Conservation (phyloP, 1,139 yeast species). For the Blastobotrys arbuscula region DNA sequence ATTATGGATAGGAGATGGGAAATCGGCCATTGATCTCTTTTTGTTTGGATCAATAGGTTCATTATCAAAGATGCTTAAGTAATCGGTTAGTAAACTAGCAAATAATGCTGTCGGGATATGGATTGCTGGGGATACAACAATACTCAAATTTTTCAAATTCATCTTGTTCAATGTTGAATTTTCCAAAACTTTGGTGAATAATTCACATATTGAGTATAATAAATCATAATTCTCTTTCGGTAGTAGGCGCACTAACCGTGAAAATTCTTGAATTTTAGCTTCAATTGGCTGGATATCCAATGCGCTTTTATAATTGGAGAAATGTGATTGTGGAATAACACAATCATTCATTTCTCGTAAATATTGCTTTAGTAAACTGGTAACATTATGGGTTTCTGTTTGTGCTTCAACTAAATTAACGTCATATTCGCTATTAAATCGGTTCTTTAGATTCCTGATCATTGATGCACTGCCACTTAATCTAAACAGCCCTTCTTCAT, state of each 20-base stretch:
- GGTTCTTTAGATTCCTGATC: constrained; percentile 65
- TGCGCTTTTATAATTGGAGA: constrained; percentile 27
- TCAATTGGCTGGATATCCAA: constrained; percentile 27
- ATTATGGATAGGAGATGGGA: not conserved
- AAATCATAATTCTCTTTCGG: constrained; percentile 55
- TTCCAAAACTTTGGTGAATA: constrained; percentile 59
- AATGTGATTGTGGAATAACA: constrained; percentile 48
- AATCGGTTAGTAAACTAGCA: constrained; percentile 58
- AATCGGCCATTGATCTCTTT: not conserved
- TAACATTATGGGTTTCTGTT: constrained; percentile 68
- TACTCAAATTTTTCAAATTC: constrained; percentile 72
- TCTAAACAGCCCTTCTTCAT: constrained; percentile 88
- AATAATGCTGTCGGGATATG: constrained; percentile 64
- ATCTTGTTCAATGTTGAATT: constrained; percentile 68
- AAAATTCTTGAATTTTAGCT: constrained; percentile 31
- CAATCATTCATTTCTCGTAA: constrained; percentile 64
- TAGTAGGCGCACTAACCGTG: constrained; percentile 33
- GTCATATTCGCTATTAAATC: constrained; percentile 55
- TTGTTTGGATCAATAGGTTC: constrained; percentile 1
- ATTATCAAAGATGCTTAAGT: constrained; percentile 52
- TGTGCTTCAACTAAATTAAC: constrained; percentile 51
- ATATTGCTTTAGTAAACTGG: constrained; percentile 71
- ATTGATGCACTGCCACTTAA: constrained; percentile 83
- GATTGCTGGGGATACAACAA: constrained; percentile 81
- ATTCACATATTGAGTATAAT: constrained; percentile 59